These are phyloP conservation scores for Pseudozyma thailandica DNA, from an alignment of 1,284 basidiomycete species.

Conservation along the genomic window DNA sequence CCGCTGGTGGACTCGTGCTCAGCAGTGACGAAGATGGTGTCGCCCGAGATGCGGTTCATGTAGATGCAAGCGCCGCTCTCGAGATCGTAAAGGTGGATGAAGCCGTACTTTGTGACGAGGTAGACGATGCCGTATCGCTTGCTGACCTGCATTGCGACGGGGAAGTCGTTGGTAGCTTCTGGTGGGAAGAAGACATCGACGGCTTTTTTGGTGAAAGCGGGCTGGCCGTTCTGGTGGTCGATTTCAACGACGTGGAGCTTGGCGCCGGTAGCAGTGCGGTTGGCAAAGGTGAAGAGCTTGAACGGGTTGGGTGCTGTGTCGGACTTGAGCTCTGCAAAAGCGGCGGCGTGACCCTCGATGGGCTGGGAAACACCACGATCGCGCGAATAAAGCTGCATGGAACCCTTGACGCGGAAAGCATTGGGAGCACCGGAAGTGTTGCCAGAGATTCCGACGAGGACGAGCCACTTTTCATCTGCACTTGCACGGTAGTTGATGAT, in stretches of 20 bases:
- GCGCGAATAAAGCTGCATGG: slow-evolving; percentile 95
- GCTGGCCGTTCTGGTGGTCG: slow-evolving; percentile 93
- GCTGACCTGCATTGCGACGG: slow-evolving; percentile 99
- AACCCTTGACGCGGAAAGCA: slow-evolving; percentile 70
- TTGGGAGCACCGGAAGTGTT: slow-evolving; percentile 82
- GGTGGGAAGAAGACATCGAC: slow-evolving; percentile 99
- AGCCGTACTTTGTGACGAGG: slow-evolving; percentile 98
- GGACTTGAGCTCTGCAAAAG: slow-evolving; percentile 87
- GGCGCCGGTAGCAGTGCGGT: slow-evolving; percentile 92
- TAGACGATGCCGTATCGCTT: slow-evolving; percentile 97
- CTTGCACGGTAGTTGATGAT: slow-evolving; percentile 98
- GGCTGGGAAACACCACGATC: slow-evolving; percentile 93
- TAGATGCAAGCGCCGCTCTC: slow-evolving; percentile 99
- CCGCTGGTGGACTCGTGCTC: slow-evolving; percentile 93
- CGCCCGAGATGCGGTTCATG: slow-evolving; percentile 99
- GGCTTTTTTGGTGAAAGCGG: slow-evolving; percentile 96
- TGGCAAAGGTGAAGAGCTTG: slow-evolving; percentile 96
- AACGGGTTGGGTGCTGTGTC: slow-evolving; percentile 59
- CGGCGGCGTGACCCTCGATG: slow-evolving; percentile 97
- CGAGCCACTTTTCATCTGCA: slow-evolving; percentile 95
- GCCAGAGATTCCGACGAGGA: slow-evolving; percentile 93
- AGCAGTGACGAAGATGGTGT: slow-evolving; percentile 98
- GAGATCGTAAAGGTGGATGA: slow-evolving; percentile 98
- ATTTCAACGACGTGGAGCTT: slow-evolving; percentile 99
- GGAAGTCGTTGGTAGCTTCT: slow-evolving; percentile 98